These are phyloP conservation scores for Sarocladium kiliense DNA, from an alignment of 2,329 filamentous ascomycete genomes.

Conservation along the genomic window DNA sequence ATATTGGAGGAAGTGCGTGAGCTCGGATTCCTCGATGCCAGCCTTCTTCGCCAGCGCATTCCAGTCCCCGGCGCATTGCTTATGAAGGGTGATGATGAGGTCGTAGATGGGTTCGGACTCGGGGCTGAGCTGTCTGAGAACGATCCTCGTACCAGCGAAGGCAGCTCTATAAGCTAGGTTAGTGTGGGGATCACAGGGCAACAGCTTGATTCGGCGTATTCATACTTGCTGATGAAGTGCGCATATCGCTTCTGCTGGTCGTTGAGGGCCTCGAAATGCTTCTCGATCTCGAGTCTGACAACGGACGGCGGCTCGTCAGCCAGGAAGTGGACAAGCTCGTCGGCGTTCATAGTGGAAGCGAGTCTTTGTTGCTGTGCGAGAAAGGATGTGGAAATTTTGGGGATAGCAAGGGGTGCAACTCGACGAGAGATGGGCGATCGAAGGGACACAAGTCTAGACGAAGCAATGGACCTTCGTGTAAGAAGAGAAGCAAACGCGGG, in stretches of 20 bases:
- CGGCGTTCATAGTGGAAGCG: conserved; percentile 47
- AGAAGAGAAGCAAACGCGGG: conserved; percentile 8
- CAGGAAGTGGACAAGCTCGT: conserved; percentile 70
- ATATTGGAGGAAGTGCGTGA: conserved; percentile 70
- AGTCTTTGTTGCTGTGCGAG: conserved; percentile 19
- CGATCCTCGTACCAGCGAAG: conserved; percentile 71
- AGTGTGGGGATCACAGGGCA: background rate
- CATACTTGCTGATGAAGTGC: conserved; percentile 78
- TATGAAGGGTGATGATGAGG: conserved; percentile 70
- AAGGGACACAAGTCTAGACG: conserved; percentile 24
- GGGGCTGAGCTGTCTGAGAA: conserved; percentile 75
- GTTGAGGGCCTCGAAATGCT: conserved; percentile 77
- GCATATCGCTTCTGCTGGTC: conserved; percentile 84
- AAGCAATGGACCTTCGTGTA: conserved; percentile 3
- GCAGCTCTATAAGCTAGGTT: conserved; percentile 52
- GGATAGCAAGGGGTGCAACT: conserved; percentile 11
- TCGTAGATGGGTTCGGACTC: conserved; percentile 80
- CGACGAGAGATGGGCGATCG: conserved; percentile 20
- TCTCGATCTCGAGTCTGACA: conserved; percentile 83
- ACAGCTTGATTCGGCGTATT: background rate
- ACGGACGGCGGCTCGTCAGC: conserved; percentile 87
- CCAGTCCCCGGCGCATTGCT: conserved; percentile 65
- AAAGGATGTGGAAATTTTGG: conserved; percentile 14
- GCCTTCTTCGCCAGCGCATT: conserved; percentile 59
- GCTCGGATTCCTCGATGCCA: conserved; percentile 56